Percentiles rank a stretch among this genome's conserved stretches.
phyloP scores from a whole-genome alignment of 2,329 filamentous ascomycete species.

The Paecilomyces sp. region DNA sequence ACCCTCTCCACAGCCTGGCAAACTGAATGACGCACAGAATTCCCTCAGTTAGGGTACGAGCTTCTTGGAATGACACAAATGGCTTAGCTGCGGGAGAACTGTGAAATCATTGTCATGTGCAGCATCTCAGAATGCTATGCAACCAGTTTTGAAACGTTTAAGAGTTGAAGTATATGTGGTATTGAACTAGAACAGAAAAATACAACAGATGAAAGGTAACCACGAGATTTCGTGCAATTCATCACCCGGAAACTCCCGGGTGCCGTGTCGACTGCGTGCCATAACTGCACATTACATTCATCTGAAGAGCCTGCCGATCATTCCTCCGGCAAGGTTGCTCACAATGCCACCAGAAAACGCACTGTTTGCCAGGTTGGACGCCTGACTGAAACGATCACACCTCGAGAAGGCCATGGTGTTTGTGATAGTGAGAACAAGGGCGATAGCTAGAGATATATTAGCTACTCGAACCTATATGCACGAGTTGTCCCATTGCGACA shows the following conservation, averaged over 20 bases:
- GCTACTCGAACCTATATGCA: neutral
- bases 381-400: constrained; percentile 49
- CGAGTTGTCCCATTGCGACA: neutral
- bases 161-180: neutral
- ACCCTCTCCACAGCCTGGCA: neutral
- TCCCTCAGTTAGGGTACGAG: neutral
- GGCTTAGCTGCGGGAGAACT: neutral
- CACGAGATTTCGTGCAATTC: neutral
- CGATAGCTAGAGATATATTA: constrained; percentile 32
- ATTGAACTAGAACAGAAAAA: neutral
- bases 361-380: constrained; percentile 50
- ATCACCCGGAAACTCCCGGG: neutral
- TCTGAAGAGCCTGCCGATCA: constrained; percentile 50
- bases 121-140: neutral
- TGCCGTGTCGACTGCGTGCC: neutral
- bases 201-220: neutral
- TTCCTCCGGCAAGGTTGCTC: constrained; percentile 47
- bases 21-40: neutral
- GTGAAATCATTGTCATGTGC: neutral
- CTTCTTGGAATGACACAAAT: neutral
- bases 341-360: constrained; percentile 50
- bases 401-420: constrained; percentile 47
- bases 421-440: constrained; percentile 43
- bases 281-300: constrained; percentile 12
- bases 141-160: neutral